Conservation (phyloP, 2,329 filamentous ascomycete genomes). For the Simplicillium aogashimaense region DNA sequence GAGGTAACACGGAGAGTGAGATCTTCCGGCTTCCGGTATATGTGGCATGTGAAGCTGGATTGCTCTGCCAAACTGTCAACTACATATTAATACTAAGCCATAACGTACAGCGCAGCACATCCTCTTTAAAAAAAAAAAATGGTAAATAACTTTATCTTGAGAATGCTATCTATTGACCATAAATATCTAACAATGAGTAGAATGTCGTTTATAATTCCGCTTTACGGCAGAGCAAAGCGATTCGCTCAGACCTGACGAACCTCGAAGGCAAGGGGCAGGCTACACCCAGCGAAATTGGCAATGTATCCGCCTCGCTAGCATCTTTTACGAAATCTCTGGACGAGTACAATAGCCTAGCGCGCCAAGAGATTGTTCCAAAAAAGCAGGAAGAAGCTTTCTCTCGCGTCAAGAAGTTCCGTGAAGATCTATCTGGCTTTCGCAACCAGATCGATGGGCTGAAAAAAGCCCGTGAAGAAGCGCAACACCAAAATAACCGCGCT, state of each 20-base stretch:
- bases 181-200: constrained; percentile 28
- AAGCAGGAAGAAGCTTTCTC: constrained; percentile 89
- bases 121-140: too few species aligned
- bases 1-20: too few species aligned
- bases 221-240: constrained; percentile 71
- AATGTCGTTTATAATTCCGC: constrained; percentile 81
- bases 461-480: constrained; percentile 63
- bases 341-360: constrained; percentile 78
- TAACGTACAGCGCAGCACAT: too few species aligned
- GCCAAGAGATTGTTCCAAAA: constrained; percentile 78
- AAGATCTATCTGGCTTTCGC: constrained; percentile 73
- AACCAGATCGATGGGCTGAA: constrained; percentile 70
- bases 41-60: background rate
- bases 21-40: too few species aligned
- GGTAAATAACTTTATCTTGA: too few species aligned
- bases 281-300: constrained; percentile 47
- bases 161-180: too few species aligned
- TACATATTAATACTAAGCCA: too few species aligned
- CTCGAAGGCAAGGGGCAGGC: constrained; percentile 57
- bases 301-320: constrained; percentile 68
- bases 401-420: constrained; percentile 74
- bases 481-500: constrained; percentile 54
- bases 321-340: constrained; percentile 83
- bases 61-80: too few species aligned
- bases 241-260: constrained; percentile 65